Conservation (phyloP, 1,139 yeast species). For the Blastobotrys indianensis region DNA sequence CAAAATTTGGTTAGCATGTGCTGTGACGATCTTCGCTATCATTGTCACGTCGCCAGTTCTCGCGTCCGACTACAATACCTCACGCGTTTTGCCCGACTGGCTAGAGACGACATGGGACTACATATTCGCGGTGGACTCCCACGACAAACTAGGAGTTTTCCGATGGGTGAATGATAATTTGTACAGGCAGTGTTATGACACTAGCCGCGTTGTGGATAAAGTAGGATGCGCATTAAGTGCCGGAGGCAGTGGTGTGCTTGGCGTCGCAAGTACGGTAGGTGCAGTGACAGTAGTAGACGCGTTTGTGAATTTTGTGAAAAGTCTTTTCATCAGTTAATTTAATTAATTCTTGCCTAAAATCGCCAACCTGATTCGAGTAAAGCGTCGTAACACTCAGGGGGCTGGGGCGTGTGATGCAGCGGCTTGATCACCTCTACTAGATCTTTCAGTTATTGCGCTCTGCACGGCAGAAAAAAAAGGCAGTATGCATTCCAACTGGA, state of each 20-base stretch:
- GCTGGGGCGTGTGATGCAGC: too few relatives aligned
- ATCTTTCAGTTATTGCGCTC: too few relatives aligned
- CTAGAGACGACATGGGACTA: conserved; percentile 4
- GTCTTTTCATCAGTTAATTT: neutral
- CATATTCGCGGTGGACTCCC: neutral
- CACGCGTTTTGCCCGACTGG: conserved; percentile 8
- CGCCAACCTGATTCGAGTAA: too few relatives aligned
- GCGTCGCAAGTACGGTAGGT: neutral
- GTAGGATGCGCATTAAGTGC: conserved; percentile 3
- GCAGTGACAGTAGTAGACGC: neutral
- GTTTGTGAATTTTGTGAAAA: neutral
- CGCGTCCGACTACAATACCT: neutral
- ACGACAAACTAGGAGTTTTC: conserved; percentile 4
- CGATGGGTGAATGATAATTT: conserved; percentile 2
- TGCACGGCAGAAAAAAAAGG: too few relatives aligned
- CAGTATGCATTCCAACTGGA: too few relatives aligned
- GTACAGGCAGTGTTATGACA: conserved; percentile 7
- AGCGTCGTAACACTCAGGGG: too few relatives aligned
- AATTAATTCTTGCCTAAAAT: too few relatives aligned
- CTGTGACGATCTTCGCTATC: neutral
- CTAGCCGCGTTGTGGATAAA: neutral
- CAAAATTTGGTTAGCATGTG: neutral
- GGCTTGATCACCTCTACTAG: too few relatives aligned
- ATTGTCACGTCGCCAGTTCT: neutral
- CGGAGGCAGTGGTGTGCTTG: neutral